Base-by-base conservation (phyloP, 805 yeast genomes). In the Pichia occidentalis region DNA sequence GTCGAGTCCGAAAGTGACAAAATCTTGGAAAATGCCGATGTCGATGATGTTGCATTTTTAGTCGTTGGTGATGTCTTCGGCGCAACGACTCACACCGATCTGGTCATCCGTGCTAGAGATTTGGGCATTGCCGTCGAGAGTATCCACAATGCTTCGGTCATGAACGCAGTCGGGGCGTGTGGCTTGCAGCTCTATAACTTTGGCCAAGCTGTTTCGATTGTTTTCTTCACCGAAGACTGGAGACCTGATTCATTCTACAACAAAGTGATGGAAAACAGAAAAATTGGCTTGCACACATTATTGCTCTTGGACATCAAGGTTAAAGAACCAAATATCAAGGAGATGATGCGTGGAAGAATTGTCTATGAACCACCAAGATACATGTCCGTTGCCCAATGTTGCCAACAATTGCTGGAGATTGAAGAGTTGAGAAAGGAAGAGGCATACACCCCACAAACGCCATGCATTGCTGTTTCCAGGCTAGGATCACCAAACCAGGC, bases 51-150 rank as follows among this genome's bases (percentile, higher is more conserved):
- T 57, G 97, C 97, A 0, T 87, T 90, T 50, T 68, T 92, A 46
- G 98, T 92, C 16, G 98, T 90, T 20, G 98, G 98, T 24, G 98
- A 90, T 59, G 95, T 90, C 24, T 90, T 86, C 56, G 98, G 98
- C 24, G 98, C 98, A 23, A 90, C 98, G 4, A 90, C 98, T 1
- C 98, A 90, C 63, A 86, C 97, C 0, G 98, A 92, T 64, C 70
- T 90, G 46, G 85, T 88, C 29, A 73, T 90, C 43, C 71, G 98
- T 54, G 97, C 98, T 30, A 75, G 95, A 50, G 95, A 84, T 60
- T 68, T 79, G 43, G 76, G 76, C 2, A 85, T 92, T 54, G 65
- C 71, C 35, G 85, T 84, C 30, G 94, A 85, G 55, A 73, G 83
- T 27, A 76, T 90, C 43, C 98, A 90, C 64, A 90, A 90, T 60